Evolutionary conservation across 805 yeast species (phyloP).

Genomic region (Starmerella etchellsii): DNA sequence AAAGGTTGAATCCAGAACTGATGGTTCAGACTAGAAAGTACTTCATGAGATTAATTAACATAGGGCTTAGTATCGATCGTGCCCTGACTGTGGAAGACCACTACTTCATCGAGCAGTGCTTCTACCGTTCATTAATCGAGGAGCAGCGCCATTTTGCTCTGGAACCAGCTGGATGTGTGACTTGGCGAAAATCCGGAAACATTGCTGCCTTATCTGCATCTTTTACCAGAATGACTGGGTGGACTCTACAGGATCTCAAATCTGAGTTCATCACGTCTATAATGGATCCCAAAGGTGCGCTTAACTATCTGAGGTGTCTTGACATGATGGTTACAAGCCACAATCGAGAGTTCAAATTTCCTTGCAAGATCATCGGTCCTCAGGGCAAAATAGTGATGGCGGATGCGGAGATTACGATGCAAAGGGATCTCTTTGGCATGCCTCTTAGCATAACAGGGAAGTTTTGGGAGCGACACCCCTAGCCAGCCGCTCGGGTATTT

Average conservation of each 20-base stretch:
- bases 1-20: conserved; percentile 55
- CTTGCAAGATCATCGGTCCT: conserved; percentile 55
- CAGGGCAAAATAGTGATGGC: conserved; percentile 41
- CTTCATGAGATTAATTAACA: conserved; percentile 83
- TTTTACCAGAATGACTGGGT: conserved; percentile 80
- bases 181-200: conserved; percentile 93
- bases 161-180: conserved; percentile 59
- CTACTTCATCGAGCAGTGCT: conserved; percentile 91
- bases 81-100: conserved; percentile 80
- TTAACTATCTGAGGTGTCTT: conserved; percentile 78
- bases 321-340: conserved; percentile 70
- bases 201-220: conserved; percentile 93
- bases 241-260: conserved; percentile 61
- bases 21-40: conserved; percentile 72
- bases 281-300: conserved; percentile 74
- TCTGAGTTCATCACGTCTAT: conserved; percentile 40
- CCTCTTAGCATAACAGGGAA: conserved; percentile 96
- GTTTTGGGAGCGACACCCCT: conserved; percentile 36
- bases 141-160: conserved; percentile 73
- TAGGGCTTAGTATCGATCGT: conserved; percentile 84
- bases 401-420: conserved; percentile 81
- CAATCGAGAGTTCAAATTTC: conserved; percentile 76
- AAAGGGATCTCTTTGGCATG: conserved; percentile 88
- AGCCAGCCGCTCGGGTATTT: not conserved
- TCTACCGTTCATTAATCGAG: conserved; percentile 80